Base-by-base conservation (phyloP, 805 yeast species). In the Saccharomycopsis microspora region DNA sequence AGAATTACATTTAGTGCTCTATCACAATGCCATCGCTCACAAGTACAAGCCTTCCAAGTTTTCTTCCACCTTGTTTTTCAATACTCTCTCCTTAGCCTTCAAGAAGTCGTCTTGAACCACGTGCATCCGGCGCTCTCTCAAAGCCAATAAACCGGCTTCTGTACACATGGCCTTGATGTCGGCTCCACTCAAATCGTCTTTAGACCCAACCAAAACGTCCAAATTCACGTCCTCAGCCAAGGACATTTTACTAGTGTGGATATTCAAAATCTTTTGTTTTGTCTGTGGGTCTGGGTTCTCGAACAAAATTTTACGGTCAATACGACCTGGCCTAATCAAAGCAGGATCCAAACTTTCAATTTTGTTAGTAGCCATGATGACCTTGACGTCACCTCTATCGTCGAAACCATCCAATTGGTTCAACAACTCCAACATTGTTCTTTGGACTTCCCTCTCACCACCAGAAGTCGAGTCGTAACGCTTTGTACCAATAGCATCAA, bases 401-500 rank as follows among this genome's bases (percentile, higher is more conserved):
- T 89, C 97, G 59, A 90, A 90, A 8, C 97, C 97, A 63, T 90
- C 97, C 60, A 90, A 76, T 70, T 90, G 97, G 67, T 89, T 90
- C 57, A 90, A 74, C 55, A 90, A 71, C 68, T 90, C 97, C 74
- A 90, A 74, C 97, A 90, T 90, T 31, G 97, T 90, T 74, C 97
- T 80, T 69, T 90, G 97, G 49, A 90, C 96, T 66, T 90, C 97
- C 2, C 95, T 85, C 63, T 89, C 97, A 48, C 97, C 97, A 36
- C 87, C 86, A 39, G 80, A 73, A 7, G 82, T 80, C 57, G 83
- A 82, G 54, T 82, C 89, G 65, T 90, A 89, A 66, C 99, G 81
- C 65, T 90, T 90, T n/a, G 95, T 85, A 66, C 98, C 99, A 62
- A 93, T 93, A 41, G 99, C 97, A 67, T 93, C 98, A 61, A 93